Conservation (phyloP, 2,329 filamentous ascomycete species). For the Calonectria multiphialidica region DNA sequence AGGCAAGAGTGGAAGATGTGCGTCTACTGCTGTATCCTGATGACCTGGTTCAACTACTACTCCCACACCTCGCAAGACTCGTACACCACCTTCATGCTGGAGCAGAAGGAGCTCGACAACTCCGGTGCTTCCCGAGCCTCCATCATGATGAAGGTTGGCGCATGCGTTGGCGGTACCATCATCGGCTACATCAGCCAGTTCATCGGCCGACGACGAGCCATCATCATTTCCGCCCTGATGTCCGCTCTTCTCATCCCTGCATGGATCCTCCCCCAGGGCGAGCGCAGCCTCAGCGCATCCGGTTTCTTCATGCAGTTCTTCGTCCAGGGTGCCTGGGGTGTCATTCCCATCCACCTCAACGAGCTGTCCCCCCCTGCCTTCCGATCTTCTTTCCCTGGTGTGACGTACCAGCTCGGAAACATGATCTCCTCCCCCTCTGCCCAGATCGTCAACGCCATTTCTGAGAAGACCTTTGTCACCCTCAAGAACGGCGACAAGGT, state of each 20-base stretch:
- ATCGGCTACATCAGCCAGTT: constrained; percentile 83
- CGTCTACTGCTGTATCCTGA: constrained; percentile 81
- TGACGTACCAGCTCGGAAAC: constrained; percentile 81
- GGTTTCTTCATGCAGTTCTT: constrained; percentile 80
- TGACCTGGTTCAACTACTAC: constrained; percentile 83
- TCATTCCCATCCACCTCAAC: constrained; percentile 80
- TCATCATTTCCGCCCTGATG: constrained; percentile 70
- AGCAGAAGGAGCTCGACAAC: constrained; percentile 77
- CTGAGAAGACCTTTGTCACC: constrained; percentile 71
- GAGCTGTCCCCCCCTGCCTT: constrained; percentile 79
- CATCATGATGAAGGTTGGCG: constrained; percentile 85
- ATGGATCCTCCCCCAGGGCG: constrained; percentile 75
- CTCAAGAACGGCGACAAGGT: constrained; percentile 66
- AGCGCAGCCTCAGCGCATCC: constrained; percentile 69
- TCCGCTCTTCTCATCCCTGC: constrained; percentile 75
- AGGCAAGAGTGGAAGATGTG: constrained; percentile 80
- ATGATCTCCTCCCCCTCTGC: constrained; percentile 79
- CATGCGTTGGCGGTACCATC: constrained; percentile 79
- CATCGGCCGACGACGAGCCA: constrained; percentile 78
- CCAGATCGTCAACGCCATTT: constrained; percentile 82
- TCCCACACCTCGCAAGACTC: constrained; percentile 85
- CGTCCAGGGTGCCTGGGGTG: constrained; percentile 74
- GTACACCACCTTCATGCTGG: constrained; percentile 85
- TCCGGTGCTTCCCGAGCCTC: constrained; percentile 75
- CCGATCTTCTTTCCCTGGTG: constrained; percentile 77